Percentiles rank a stretch among this genome's conserved stretches.
These are phyloP conservation scores for Teunomyces tritomae DNA, from an alignment of 805 yeast genomes.

Conservation along the genomic window DNA sequence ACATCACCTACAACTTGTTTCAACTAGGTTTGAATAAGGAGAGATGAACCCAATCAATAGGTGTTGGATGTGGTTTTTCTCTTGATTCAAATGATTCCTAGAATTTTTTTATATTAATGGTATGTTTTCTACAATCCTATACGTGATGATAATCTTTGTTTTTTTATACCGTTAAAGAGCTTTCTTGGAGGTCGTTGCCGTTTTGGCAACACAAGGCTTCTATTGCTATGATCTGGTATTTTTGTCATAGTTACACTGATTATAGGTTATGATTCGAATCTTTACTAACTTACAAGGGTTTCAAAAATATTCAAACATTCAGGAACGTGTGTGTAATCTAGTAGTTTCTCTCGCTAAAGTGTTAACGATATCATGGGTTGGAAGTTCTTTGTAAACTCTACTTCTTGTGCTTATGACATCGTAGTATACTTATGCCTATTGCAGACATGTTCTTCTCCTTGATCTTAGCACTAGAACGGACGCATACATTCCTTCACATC, in stretches of 20 bases:
- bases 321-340: no score
- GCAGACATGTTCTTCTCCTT: no score
- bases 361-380: no score
- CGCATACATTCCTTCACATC: background rate
- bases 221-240: constrained; percentile 61
- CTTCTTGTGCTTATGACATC: background rate
- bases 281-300: constrained; percentile 1
- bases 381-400: no score
- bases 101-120: background rate
- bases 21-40: no score
- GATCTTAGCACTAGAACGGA: no score
- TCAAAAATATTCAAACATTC: background rate
- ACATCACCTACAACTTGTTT: no score
- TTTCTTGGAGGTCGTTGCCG: constrained; percentile 39
- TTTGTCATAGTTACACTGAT: constrained; percentile 90
- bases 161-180: constrained; percentile 40
- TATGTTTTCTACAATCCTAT: constrained; percentile 2
- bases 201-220: constrained; percentile 49
- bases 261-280: constrained; percentile 1
- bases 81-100: no score
- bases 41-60: background rate
- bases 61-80: background rate
- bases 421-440: background rate
- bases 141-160: constrained; percentile 35
- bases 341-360: no score